Evolutionary conservation across 805 yeast species (phyloP).

Genomic region (Starmerella asiatica): DNA sequence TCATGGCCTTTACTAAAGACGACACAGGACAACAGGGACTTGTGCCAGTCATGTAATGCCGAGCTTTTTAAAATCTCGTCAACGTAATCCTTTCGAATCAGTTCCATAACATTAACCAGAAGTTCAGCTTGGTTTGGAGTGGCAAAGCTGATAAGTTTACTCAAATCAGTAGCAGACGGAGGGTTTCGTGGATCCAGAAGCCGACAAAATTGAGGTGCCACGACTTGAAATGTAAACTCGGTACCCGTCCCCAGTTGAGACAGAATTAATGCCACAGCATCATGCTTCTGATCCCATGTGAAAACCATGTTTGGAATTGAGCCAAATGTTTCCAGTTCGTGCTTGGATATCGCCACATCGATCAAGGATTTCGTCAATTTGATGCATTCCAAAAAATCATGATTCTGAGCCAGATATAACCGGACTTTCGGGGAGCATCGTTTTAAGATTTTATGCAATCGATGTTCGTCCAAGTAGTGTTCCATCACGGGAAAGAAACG

Average conservation of each 20-base stretch:
- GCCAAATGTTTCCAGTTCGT: conserved; percentile 4
- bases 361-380: conserved; percentile 5
- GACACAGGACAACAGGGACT: not conserved
- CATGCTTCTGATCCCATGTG: conserved; percentile 14
- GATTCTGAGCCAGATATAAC: not conserved
- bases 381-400: conserved; percentile 1
- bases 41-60: conserved; percentile 7
- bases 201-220: not conserved
- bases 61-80: not conserved
- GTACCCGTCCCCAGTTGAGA: not conserved
- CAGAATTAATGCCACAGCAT: conserved; percentile 4
- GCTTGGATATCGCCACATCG: conserved; percentile 1
- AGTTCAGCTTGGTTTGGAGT: not conserved
- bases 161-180: conserved; percentile 3
- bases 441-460: conserved; percentile 1
- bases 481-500: conserved; percentile 14
- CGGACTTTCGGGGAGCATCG: not conserved
- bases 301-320: conserved; percentile 9
- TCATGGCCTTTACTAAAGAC: not conserved
- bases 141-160: not conserved
- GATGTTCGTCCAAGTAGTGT: not conserved
- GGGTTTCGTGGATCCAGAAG: conserved; percentile 10
- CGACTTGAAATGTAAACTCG: not conserved
- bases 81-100: conserved; percentile 1
- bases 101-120: not conserved